Percentiles rank a stretch among this genome's conserved stretches.
Conservation (phyloP, 306 rosid genomes). For the Calophaca sinica region DNA sequence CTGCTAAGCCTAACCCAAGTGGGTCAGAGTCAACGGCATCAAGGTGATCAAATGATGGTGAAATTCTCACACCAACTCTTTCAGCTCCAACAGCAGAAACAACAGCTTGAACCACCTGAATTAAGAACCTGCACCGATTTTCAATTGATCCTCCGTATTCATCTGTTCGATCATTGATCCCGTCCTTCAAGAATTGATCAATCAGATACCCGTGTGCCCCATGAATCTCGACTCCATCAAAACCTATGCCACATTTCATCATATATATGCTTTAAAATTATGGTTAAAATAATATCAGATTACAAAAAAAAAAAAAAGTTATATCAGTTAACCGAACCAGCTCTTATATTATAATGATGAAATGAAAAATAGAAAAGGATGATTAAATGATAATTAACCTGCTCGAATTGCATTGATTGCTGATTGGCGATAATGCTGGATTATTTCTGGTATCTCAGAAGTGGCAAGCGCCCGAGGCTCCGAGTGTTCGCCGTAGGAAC, state of each 20-base stretch:
- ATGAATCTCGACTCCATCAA: constrained; percentile 90
- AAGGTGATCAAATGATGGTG: constrained; percentile 86
- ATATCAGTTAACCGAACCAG: too few species aligned
- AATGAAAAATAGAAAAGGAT: too few species aligned
- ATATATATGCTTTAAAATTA: too few species aligned
- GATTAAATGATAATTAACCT: constrained; percentile 47
- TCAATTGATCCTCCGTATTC: constrained; percentile 73
- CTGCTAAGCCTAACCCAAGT: constrained; percentile 68
- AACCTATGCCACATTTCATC: too few species aligned
- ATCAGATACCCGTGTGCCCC: constrained; percentile 89
- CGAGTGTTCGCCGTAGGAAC: constrained; percentile 73
- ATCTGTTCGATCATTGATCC: constrained; percentile 53
- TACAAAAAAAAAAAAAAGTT: too few species aligned
- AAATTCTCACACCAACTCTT: constrained; percentile 65
- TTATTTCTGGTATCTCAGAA: constrained; percentile 62
- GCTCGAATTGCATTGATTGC: constrained; percentile 60
- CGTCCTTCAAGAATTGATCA: constrained; percentile 55
- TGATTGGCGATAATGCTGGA: constrained; percentile 69
- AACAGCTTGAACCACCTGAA: constrained; percentile 60
- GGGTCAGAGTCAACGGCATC: constrained; percentile 88
- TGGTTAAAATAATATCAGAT: too few species aligned
- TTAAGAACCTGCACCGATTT: constrained; percentile 67
- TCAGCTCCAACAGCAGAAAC: constrained; percentile 63
- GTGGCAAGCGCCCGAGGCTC: constrained; percentile 59
- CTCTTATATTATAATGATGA: too few species aligned